A percentile compares a stretch with the other conserved stretches of the same genome.
Conservation (phyloP, 2,329 filamentous ascomycete genomes). For the Trichoderma sp. region DNA sequence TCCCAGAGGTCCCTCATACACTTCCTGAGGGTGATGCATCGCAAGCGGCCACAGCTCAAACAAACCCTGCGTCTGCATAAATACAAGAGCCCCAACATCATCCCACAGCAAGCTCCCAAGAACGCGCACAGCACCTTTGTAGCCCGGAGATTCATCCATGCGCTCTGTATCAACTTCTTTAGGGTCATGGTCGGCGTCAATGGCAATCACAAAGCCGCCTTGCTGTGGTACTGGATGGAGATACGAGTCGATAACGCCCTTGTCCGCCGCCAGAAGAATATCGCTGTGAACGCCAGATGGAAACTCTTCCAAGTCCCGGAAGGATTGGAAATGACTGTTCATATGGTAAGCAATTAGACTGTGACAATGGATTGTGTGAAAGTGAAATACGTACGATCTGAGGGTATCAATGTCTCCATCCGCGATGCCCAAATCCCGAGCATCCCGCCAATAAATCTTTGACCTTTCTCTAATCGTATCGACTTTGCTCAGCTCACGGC, state of each 20-base stretch:
- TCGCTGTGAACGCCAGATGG: background rate
- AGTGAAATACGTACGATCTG: conserved; percentile 24
- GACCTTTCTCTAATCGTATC: conserved; percentile 24
- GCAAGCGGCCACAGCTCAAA: conserved; percentile 29
- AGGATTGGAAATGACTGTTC: background rate
- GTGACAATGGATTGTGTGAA: background rate
- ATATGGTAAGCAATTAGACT: background rate
- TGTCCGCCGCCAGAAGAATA: conserved; percentile 29
- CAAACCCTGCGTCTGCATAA: conserved; percentile 24
- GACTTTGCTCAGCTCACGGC: conserved; percentile 19
- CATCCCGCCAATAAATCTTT: conserved; percentile 31
- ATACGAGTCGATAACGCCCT: conserved; percentile 31
- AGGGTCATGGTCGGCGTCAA: conserved; percentile 15
- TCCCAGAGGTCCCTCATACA: conserved; percentile 26
- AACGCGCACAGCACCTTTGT: conserved; percentile 27
- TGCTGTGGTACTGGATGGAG: conserved; percentile 21
- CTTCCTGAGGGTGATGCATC: conserved; percentile 23
- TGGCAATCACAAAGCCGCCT: conserved; percentile 27
- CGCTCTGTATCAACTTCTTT: background rate
- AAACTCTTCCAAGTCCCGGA: background rate
- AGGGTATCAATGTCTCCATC: conserved; percentile 28
- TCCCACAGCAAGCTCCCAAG: conserved; percentile 31
- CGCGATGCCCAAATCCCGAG: conserved; percentile 15
- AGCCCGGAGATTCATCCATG: conserved; percentile 24
- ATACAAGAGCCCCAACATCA: conserved; percentile 25